phyloP scores from a whole-genome alignment of 2,329 filamentous ascomycete genomes.

The Penicillium verrucosum region DNA sequence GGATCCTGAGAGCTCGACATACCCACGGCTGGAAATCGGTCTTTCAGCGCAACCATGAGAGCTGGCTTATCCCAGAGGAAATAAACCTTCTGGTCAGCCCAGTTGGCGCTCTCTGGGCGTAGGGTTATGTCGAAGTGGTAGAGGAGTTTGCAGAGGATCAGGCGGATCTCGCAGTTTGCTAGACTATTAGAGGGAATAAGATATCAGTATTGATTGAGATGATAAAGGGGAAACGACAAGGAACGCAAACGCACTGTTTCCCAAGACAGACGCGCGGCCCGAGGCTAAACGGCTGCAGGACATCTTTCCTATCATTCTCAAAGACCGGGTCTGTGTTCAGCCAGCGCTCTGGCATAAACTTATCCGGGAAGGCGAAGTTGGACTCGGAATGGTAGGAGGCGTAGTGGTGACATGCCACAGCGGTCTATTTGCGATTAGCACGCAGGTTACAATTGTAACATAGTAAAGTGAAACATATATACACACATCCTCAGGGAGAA shows the following conservation, averaged over 20 bases:
- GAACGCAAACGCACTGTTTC: conserved; percentile 26
- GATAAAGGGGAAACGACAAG: not conserved
- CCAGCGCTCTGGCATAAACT: conserved; percentile 37
- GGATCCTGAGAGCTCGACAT: not conserved
- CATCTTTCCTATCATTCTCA: conserved; percentile 22
- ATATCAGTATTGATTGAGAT: not conserved
- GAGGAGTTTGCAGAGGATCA: conserved; percentile 27
- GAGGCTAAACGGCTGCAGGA: conserved; percentile 34
- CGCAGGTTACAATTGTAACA: too few relatives aligned
- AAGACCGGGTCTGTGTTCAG: conserved; percentile 19
- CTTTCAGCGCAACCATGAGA: conserved; percentile 18
- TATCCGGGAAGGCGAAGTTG: conserved; percentile 25
- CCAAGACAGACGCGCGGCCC: conserved; percentile 39
- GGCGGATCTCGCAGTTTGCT: conserved; percentile 26
- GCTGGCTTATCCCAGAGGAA: conserved; percentile 29
- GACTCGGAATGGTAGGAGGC: conserved; percentile 24
- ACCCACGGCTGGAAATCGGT: conserved; percentile 1
- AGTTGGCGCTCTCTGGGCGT: conserved; percentile 13
- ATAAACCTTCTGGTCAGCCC: conserved; percentile 24
- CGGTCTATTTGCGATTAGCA: conserved; percentile 6
- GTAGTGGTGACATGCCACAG: conserved; percentile 23
- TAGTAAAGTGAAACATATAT: not conserved
- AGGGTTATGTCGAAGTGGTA: conserved; percentile 26
- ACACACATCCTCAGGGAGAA: conserved; percentile 31
- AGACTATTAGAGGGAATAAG: conserved; percentile 7